Conservation (phyloP, 2,329 filamentous ascomycete species). For the Fusarium redolens region DNA sequence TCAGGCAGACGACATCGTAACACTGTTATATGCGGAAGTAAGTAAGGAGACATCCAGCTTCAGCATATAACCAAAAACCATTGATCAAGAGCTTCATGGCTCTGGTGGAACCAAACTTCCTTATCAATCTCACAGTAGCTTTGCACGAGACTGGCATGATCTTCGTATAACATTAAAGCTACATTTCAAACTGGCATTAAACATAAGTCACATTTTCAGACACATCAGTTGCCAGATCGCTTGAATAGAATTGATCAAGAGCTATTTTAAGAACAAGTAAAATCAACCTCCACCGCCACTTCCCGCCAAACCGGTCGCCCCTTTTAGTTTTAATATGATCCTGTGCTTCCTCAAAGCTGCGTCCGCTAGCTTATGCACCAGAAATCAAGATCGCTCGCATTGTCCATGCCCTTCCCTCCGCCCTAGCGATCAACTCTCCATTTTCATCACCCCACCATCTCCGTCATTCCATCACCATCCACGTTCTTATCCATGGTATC, state of each 20-base stretch:
- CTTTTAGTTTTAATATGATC: slow-evolving; percentile 44
- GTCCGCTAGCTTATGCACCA: not conserved
- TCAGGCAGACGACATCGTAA: not conserved
- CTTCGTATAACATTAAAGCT: not conserved
- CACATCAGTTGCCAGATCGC: slow-evolving; percentile 6
- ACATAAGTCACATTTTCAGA: not conserved
- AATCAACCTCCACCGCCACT: slow-evolving; percentile 50
- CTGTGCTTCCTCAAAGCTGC: slow-evolving; percentile 4
- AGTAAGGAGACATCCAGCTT: too few species aligned
- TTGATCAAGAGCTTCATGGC: too few species aligned
- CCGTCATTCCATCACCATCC: not conserved
- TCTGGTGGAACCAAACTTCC: too few species aligned
- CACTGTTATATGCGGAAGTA: too few species aligned
- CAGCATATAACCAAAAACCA: too few species aligned
- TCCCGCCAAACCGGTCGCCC: slow-evolving; percentile 51
- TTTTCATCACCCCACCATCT: not conserved
- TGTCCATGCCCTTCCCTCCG: slow-evolving; percentile 26
- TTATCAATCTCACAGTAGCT: not conserved
- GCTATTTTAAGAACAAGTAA: slow-evolving; percentile 30
- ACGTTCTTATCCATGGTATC: not conserved
- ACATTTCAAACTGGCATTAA: not conserved
- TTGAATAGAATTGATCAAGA: slow-evolving; percentile 21
- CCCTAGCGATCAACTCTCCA: slow-evolving; percentile 30
- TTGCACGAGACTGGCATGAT: not conserved
- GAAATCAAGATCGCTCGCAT: slow-evolving; percentile 31